Conservation (phyloP, 2,329 filamentous ascomycete species). For the Teratosphaeriaceae sp. region DNA sequence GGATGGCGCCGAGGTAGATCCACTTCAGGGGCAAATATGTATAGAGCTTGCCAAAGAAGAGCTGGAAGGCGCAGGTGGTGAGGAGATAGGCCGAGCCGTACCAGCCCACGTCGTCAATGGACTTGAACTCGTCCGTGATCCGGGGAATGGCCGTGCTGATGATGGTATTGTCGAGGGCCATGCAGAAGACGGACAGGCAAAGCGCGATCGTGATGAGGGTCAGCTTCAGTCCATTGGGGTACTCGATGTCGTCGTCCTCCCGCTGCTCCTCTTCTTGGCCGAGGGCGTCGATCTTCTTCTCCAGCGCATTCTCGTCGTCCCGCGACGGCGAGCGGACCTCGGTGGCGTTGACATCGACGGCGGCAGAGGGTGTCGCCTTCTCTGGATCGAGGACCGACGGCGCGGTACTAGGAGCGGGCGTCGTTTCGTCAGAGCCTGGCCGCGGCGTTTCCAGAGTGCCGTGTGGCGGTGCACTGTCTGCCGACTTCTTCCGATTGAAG, state of each 20-base stretch:
- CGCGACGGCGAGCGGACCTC: slow-evolving; percentile 3
- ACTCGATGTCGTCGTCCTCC: slow-evolving; percentile 27
- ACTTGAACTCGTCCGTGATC: slow-evolving; percentile 36
- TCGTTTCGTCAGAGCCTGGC: slow-evolving; percentile 11
- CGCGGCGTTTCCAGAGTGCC: slow-evolving; percentile 7
- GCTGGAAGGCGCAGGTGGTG: slow-evolving; percentile 38
- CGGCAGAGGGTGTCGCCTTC: slow-evolving; percentile 7
- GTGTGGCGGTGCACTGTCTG: slow-evolving; percentile 2
- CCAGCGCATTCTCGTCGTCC: background rate
- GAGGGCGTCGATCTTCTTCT: slow-evolving; percentile 5
- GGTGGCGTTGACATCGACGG: background rate
- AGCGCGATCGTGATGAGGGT: slow-evolving; percentile 31
- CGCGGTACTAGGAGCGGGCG: slow-evolving; percentile 6
- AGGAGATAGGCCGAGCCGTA: slow-evolving; percentile 40
- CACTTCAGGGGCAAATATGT: slow-evolving; percentile 38
- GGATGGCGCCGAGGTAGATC: slow-evolving; percentile 30
- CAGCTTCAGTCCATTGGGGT: slow-evolving; percentile 29
- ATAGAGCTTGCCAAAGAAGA: slow-evolving; percentile 41
- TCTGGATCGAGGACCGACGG: slow-evolving; percentile 8
- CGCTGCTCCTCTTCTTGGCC: slow-evolving; percentile 13
- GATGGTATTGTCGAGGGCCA: slow-evolving; percentile 35
- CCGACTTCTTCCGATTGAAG: slow-evolving; percentile 14
- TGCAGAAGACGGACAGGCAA: slow-evolving; percentile 30
- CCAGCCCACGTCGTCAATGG: slow-evolving; percentile 31
- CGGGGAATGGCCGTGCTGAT: slow-evolving; percentile 32